A percentile compares a stretch with the other conserved stretches of the same genome.
Conservation (phyloP, 768 basidiomycete species). For the Plicaturopsis crispa region DNA sequence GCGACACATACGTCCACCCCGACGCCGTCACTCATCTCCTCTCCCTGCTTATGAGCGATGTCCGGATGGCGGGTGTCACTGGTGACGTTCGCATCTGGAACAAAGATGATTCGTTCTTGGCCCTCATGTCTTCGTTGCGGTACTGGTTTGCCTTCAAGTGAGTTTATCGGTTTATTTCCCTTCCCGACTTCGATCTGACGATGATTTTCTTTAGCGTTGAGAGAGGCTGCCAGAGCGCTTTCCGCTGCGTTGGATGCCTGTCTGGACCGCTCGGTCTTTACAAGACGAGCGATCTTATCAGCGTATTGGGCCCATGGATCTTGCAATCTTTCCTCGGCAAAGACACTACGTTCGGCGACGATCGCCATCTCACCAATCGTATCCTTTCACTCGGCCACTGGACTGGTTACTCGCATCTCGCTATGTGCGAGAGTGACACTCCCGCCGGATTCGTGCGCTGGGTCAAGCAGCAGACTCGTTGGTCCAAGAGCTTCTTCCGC, state of each 20-base stretch:
- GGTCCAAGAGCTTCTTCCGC: slow-evolving; percentile 15
- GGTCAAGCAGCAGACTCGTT: slow-evolving; percentile 18
- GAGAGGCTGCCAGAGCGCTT: slow-evolving; percentile 5
- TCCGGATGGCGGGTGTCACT: slow-evolving; percentile 11
- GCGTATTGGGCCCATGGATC: slow-evolving; percentile 5
- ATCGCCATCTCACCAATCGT: slow-evolving; percentile 6
- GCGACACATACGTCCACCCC: slow-evolving; percentile 12
- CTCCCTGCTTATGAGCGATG: slow-evolving; percentile 11
- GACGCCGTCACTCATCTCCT: slow-evolving; percentile 10
- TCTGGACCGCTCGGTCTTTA: slow-evolving; percentile 6
- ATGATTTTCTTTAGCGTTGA: too few species aligned
- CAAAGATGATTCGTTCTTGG: slow-evolving; percentile 12
- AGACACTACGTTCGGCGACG: slow-evolving; percentile 7
- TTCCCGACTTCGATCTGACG: too few species aligned
- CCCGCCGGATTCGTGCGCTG: slow-evolving; percentile 14
- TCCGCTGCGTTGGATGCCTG: slow-evolving; percentile 4
- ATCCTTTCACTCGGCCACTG: slow-evolving; percentile 12
- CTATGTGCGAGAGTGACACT: slow-evolving; percentile 13
- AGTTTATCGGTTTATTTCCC: too few species aligned
- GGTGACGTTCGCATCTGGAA: slow-evolving; percentile 16
- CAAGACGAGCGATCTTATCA: slow-evolving; percentile 4
- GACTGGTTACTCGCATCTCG: slow-evolving; percentile 12
- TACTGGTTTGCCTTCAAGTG: slow-evolving; percentile 18
- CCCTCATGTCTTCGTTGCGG: slow-evolving; percentile 12
- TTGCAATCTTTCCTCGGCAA: slow-evolving; percentile 5